Evolutionary conservation across 2,329 filamentous ascomycete species (phyloP), one percentile per base, ranked within the genome.

Genomic region (Sclerotinia subarctica): DNA sequence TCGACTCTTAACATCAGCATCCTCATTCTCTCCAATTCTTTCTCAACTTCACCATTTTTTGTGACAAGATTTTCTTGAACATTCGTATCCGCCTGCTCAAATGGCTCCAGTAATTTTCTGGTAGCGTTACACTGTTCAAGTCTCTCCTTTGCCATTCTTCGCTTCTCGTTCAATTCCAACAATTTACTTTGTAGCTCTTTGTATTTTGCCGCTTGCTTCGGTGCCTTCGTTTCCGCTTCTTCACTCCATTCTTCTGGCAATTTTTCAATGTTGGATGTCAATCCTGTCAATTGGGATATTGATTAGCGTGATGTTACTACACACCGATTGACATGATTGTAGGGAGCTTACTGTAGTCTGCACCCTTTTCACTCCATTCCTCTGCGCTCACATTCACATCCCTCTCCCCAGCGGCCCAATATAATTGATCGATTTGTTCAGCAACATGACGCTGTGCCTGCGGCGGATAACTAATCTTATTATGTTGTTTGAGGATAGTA

Each of bases 361-460:
- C 75, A 0, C 77, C 78, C 13, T 73, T 74, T 63, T 78, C 77
- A 56, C 76, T 79, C 49, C 80, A 80, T 51, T 83, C 81, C 5
- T 78, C 79, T 19, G 80, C 79, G 7, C 78, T 78, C 0, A 67
- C 73, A 2, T 72, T 69, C 1, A 75, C 75, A 0, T 72, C 75
- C 24, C 77, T 76, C 54, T 81, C 80, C 7, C 80, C 82, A 1
- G 80, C 79, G 53, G 81, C 79, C 77, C 84, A 83, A 77, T 92
- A 92, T 56, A 90, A 79, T 59, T 79, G 78, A 77, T 91, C 88
- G 53, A 93, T 87, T 79, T 93, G 90, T 80, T 91, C 89, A 2
- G 90, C 89, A 24, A 92, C 84, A 73, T 91, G 88, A 47, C 89
- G 84, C 64, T 84, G 86, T n/a, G 89, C 88, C 73, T 90, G 88